Conservation (phyloP, 1,284 basidiomycete genomes). For the Takashimella koratensis region DNA sequence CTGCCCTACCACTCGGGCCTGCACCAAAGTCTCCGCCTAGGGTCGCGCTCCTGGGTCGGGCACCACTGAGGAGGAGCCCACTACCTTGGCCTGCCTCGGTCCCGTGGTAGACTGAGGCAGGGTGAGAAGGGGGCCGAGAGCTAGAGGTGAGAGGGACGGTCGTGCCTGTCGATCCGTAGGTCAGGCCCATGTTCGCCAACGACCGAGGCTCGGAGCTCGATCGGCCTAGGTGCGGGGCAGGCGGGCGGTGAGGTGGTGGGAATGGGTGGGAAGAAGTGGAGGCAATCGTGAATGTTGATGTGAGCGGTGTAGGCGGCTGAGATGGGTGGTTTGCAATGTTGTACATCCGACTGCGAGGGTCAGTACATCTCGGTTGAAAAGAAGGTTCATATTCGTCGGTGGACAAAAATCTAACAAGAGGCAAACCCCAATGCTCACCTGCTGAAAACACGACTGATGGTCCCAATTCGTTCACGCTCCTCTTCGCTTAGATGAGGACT, state of each 20-base stretch:
- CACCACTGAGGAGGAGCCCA: too few species aligned
- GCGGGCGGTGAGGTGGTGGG: conserved; percentile 7
- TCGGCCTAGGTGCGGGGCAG: conserved; percentile 11
- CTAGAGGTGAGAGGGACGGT: neutral
- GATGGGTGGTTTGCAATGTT: neutral
- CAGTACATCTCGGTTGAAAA: neutral
- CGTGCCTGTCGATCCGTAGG: conserved; percentile 3
- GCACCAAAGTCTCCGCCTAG: too few species aligned
- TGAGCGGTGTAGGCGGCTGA: neutral
- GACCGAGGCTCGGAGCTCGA: conserved; percentile 13
- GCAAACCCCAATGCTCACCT: neutral
- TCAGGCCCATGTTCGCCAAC: conserved; percentile 7
- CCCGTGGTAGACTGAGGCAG: too few species aligned
- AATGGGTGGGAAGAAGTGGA: conserved; percentile 3
- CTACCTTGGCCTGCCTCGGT: too few species aligned
- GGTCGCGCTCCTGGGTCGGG: too few species aligned
- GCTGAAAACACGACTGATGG: neutral
- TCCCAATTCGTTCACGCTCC: neutral
- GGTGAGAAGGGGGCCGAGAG: neutral
- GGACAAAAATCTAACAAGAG: neutral
- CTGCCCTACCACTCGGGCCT: too few species aligned
- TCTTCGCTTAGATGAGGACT: neutral
- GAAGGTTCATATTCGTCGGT: neutral
- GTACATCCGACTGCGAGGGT: conserved; percentile 14
- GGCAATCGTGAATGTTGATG: neutral